Conservation (phyloP, 148 eudicot species). For the Fagopyrum tataricum region DNA sequence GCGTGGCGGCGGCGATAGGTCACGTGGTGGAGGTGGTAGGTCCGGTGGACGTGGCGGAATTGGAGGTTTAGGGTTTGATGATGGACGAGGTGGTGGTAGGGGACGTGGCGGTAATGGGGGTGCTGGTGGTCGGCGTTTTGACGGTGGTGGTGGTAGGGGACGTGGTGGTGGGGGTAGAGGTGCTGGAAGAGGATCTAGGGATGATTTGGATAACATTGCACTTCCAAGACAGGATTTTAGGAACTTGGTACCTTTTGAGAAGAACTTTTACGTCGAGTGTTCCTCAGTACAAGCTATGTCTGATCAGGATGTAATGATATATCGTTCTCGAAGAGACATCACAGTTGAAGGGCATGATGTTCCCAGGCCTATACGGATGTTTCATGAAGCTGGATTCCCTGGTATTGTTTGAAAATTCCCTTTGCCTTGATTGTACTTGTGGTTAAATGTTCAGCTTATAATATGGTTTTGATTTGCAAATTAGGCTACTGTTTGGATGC, state of each 20-base stretch:
- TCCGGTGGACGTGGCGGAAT: slow-evolving; percentile 37
- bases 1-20: slow-evolving; percentile 28
- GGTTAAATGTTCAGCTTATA: neutral
- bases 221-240: slow-evolving; percentile 84
- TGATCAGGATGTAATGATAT: slow-evolving; percentile 46
- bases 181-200: slow-evolving; percentile 43
- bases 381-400: slow-evolving; percentile 83
- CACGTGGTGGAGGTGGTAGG: slow-evolving; percentile 27
- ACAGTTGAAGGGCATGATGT: slow-evolving; percentile 84
- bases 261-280: slow-evolving; percentile 75
- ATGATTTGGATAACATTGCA: slow-evolving; percentile 60
- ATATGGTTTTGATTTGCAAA: slow-evolving; percentile 8
- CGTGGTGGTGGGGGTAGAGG: slow-evolving; percentile 30
- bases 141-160: slow-evolving; percentile 32
- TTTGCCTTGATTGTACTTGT: neutral
- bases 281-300: slow-evolving; percentile 63
- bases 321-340: slow-evolving; percentile 63
- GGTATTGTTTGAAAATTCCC: slow-evolving; percentile 34
- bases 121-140: slow-evolving; percentile 30
- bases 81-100: slow-evolving; percentile 27
- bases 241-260: slow-evolving; percentile 66
- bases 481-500: slow-evolving; percentile 61
- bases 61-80: slow-evolving; percentile 29
- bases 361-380: slow-evolving; percentile 72
- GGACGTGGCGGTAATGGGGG: slow-evolving; percentile 33